Evolutionary conservation across 116 monocot genomes (phyloP).

Genomic region (Cymodocea nodosa): DNA sequence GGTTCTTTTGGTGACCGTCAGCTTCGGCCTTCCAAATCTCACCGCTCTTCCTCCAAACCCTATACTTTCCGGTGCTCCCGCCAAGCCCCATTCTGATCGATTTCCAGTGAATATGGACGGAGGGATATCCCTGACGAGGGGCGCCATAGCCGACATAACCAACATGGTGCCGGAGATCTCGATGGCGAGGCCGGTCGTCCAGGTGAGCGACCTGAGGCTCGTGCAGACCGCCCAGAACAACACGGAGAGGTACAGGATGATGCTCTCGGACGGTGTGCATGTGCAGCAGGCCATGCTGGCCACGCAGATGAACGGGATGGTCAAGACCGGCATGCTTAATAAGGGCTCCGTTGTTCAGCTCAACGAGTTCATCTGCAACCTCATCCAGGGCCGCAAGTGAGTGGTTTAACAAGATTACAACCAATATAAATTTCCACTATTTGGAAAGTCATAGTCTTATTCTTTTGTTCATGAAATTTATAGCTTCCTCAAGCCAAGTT

Average conservation of each 20-base stretch:
- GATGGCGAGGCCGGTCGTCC: slow-evolving; percentile 26
- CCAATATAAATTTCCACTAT: too few relatives aligned
- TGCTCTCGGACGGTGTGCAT: slow-evolving; percentile 47
- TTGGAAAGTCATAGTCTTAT: too few relatives aligned
- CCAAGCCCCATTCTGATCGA: too few relatives aligned
- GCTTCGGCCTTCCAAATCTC: too few relatives aligned
- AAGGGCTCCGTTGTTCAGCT: slow-evolving; percentile 42
- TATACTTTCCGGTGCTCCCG: too few relatives aligned
- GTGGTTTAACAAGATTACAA: not conserved
- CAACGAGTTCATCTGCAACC: slow-evolving; percentile 44
- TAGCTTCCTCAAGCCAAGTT: too few relatives aligned
- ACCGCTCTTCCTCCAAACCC: too few relatives aligned
- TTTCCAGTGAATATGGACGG: too few relatives aligned
- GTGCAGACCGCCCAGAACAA: slow-evolving; percentile 33
- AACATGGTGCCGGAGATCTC: slow-evolving; percentile 14
- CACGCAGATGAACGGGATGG: slow-evolving; percentile 42
- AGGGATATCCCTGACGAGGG: not conserved
- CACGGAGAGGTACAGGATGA: slow-evolving; percentile 46
- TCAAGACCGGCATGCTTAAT: slow-evolving; percentile 29
- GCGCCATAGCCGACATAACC: slow-evolving; percentile 34
- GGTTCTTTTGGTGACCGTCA: too few relatives aligned
- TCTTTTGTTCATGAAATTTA: too few relatives aligned
- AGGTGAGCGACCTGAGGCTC: slow-evolving; percentile 40
- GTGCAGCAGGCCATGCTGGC: slow-evolving; percentile 62
- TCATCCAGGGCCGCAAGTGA: slow-evolving; percentile 36